Percentiles rank a stretch among this genome's conserved stretches.
Conservation (phyloP, 805 yeast genomes). For the Wickerhamomyces chambardii region DNA sequence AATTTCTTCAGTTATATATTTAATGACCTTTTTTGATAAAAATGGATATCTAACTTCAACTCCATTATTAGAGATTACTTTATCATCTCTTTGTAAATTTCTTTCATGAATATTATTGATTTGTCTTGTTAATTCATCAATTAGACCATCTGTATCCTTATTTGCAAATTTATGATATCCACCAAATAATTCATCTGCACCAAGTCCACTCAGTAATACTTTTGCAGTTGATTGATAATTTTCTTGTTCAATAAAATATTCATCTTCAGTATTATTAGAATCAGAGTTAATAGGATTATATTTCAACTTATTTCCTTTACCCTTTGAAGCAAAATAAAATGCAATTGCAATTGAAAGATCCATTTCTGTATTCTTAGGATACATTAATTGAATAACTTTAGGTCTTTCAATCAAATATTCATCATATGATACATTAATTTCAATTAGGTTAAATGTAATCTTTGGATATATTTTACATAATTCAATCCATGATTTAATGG, state of each 20-base stretch:
- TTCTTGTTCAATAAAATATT: too few species aligned
- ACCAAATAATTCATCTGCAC: constrained; percentile 96
- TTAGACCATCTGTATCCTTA: constrained; percentile 33
- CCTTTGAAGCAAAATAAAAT: constrained; percentile 81
- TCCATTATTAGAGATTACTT: constrained; percentile 81
- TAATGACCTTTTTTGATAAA: constrained; percentile 54
- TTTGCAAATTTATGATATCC: constrained; percentile 83
- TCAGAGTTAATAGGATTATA: background rate
- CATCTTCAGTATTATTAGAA: constrained; percentile 4
- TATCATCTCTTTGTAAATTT: constrained; percentile 87
- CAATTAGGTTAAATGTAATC: constrained; percentile 41
- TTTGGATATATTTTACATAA: constrained; percentile 35
- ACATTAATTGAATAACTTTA: constrained; percentile 58
- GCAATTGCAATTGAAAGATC: constrained; percentile 94
- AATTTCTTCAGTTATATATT: constrained; percentile 33
- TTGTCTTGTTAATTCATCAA: constrained; percentile 57
- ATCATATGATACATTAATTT: constrained; percentile 65
- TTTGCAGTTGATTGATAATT: constrained; percentile 44
- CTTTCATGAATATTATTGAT: constrained; percentile 67
- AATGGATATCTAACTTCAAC: constrained; percentile 88
- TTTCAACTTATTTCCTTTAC: constrained; percentile 27
- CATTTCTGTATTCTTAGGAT: constrained; percentile 87
- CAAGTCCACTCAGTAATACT: constrained; percentile 84
- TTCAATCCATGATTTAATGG: constrained; percentile 49
- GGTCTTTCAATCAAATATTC: constrained; percentile 45